Conservation (phyloP, 108 stramenopile species). For the Asterionellopsis glacialis region DNA sequence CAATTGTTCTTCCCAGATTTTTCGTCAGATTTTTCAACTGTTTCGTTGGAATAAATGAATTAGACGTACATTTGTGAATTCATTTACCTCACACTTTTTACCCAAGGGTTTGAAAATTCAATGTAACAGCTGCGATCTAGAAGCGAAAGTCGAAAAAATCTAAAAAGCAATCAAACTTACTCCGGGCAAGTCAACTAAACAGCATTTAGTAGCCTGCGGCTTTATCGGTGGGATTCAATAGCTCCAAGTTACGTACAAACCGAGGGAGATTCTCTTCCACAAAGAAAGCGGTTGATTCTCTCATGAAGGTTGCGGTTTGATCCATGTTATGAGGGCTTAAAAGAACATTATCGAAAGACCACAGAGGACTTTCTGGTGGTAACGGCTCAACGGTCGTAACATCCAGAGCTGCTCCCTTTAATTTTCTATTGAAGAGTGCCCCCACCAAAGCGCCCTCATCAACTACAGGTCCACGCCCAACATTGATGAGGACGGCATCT, state of each 20-base stretch:
- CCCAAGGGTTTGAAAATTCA: too few species aligned
- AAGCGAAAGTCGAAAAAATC: too few species aligned
- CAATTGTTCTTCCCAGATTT: too few species aligned
- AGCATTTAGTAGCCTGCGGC: slow-evolving; percentile 49
- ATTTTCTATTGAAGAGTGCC: slow-evolving; percentile 47
- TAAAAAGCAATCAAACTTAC: too few species aligned
- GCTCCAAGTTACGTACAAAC: slow-evolving; percentile 32
- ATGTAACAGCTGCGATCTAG: too few species aligned
- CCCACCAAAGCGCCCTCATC: slow-evolving; percentile 79
- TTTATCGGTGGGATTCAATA: slow-evolving; percentile 69
- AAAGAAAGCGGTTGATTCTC: slow-evolving; percentile 50
- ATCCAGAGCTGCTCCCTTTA: slow-evolving; percentile 86
- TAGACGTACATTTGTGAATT: too few species aligned
- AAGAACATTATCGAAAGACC: slow-evolving; percentile 81
- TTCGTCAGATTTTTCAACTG: too few species aligned
- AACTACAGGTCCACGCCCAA: slow-evolving; percentile 85
- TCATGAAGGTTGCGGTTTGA: slow-evolving; percentile 54
- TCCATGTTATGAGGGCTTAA: slow-evolving; percentile 76
- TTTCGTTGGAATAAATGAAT: too few species aligned
- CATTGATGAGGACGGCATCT: slow-evolving; percentile 80
- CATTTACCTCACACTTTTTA: too few species aligned
- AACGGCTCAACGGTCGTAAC: slow-evolving; percentile 84
- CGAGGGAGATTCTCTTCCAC: slow-evolving; percentile 53
- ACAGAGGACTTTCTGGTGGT: slow-evolving; percentile 60
- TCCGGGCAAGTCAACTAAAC: not conserved